These are phyloP conservation scores for Syzygium aqueum DNA, from an alignment of 345 rosid genomes.

Conservation along the genomic window DNA sequence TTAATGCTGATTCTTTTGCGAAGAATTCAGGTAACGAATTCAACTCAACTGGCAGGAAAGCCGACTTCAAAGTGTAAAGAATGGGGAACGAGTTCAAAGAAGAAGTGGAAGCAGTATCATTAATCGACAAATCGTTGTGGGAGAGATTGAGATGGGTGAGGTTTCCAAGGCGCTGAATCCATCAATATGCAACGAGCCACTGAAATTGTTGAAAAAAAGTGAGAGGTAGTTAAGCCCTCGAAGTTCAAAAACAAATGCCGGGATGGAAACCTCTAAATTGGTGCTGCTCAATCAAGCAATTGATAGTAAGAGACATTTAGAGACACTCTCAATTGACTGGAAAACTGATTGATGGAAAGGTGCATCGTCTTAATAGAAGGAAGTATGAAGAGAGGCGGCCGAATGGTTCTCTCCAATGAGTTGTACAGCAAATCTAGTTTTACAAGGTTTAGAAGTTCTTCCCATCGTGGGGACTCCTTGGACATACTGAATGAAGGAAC, in stretches of 20 bases:
- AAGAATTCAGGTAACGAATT: conserved; percentile 21
- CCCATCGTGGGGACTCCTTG: conserved; percentile 11
- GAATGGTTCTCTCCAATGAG: conserved; percentile 18
- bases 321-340: conserved; percentile 2
- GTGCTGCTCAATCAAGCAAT: conserved; percentile 26
- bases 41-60: conserved; percentile 31
- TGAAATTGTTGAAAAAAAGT: conserved; percentile 34
- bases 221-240: conserved; percentile 3
- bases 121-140: conserved; percentile 14
- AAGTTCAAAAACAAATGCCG: conserved; percentile 5
- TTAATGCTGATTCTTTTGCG: conserved; percentile 5
- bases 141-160: conserved; percentile 30
- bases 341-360: conserved; percentile 11
- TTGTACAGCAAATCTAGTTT: conserved; percentile 16
- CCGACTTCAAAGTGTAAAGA: conserved; percentile 19
- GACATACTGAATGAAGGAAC: conserved; percentile 11
- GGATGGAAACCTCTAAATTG: conserved; percentile 19
- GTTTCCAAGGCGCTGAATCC: conserved; percentile 10
- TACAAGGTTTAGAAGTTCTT: conserved; percentile 10
- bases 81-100: background rate
- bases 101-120: background rate
- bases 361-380: conserved; percentile 1
- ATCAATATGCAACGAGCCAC: conserved; percentile 16
- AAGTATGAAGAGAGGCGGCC: conserved; percentile 1
- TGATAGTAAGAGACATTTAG: background rate